Conservation (phyloP, 1,139 yeast genomes). For the Candida tropicalis region DNA sequence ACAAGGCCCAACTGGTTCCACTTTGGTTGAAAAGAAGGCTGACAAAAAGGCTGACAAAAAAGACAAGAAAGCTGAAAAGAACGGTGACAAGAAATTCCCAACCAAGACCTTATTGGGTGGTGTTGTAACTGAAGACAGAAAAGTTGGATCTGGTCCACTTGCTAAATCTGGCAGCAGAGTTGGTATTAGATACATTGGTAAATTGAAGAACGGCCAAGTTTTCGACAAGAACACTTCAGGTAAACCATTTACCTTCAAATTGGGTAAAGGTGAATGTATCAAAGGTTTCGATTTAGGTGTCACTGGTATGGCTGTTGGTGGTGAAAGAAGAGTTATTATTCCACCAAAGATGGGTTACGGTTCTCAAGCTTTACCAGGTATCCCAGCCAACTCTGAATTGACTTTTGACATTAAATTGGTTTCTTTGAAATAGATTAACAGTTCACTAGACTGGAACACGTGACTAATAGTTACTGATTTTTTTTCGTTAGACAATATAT, state of each 20-base stretch:
- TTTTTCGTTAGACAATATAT: not conserved
- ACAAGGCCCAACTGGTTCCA: slow-evolving; percentile 82
- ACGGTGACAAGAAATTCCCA: slow-evolving; percentile 48
- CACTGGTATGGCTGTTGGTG: slow-evolving; percentile 98
- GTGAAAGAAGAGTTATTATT: slow-evolving; percentile 96
- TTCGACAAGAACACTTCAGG: slow-evolving; percentile 98
- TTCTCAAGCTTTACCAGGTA: slow-evolving; percentile 90
- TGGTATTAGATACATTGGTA: slow-evolving; percentile 97
- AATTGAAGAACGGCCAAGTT: slow-evolving; percentile 92
- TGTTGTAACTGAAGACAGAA: slow-evolving; percentile 89
- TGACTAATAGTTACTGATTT: not conserved
- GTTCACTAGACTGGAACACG: too few relatives aligned
- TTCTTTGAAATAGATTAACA: slow-evolving; percentile 64
- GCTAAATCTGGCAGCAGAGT: slow-evolving; percentile 91
- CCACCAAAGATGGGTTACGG: slow-evolving; percentile 98
- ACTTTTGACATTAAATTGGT: slow-evolving; percentile 95
- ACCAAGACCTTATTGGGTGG: slow-evolving; percentile 90
- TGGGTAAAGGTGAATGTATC: slow-evolving; percentile 98
- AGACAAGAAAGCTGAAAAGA: slow-evolving; percentile 32
- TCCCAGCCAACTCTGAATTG: slow-evolving; percentile 95
- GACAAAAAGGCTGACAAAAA: slow-evolving; percentile 24
- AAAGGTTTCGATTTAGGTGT: slow-evolving; percentile 99
- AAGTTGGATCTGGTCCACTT: slow-evolving; percentile 80
- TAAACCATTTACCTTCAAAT: slow-evolving; percentile 86
- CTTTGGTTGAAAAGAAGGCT: slow-evolving; percentile 35